Evolutionary conservation across 2,329 filamentous ascomycete species (phyloP).

Genomic region (Diplodia seriata): DNA sequence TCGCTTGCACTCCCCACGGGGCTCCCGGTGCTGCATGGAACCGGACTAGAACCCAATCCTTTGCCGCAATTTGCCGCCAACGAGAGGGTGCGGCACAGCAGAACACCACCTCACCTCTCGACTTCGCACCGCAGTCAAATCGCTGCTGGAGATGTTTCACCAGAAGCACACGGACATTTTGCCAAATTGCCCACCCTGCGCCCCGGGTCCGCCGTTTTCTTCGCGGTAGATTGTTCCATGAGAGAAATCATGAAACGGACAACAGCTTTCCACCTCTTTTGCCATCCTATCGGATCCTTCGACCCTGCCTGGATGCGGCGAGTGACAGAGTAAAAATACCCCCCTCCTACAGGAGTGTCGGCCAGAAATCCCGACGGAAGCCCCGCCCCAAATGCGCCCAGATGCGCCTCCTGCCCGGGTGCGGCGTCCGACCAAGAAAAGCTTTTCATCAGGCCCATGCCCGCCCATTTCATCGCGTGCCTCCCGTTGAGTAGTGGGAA

Average conservation of each 20-base stretch:
- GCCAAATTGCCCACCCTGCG: neutral
- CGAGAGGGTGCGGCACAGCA: neutral
- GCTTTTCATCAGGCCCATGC: neutral
- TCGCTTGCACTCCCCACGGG: slow-evolving; percentile 6
- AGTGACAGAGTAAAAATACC: neutral
- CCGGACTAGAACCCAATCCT: slow-evolving; percentile 15
- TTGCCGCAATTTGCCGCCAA: slow-evolving; percentile 1
- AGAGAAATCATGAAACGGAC: neutral
- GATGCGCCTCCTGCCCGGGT: slow-evolving; percentile 5
- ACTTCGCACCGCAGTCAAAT: slow-evolving; percentile 1
- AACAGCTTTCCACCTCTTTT: neutral
- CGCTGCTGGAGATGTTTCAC: slow-evolving; percentile 6
- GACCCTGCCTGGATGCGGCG: neutral
- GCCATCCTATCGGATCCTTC: neutral
- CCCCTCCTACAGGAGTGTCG: slow-evolving; percentile 10
- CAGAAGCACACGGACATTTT: neutral
- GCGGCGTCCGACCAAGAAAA: slow-evolving; percentile 16
- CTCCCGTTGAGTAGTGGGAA: neutral
- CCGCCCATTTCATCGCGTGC: neutral
- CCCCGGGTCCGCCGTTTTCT: neutral
- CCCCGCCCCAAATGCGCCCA: neutral
- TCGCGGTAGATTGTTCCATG: neutral
- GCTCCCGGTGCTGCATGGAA: slow-evolving; percentile 7
- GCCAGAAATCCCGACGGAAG: slow-evolving; percentile 12
- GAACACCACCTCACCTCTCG: neutral